Percentiles rank a stretch among this genome's conserved stretches.
These are phyloP conservation scores for Sporisorium reilianum DNA, from an alignment of 1,284 basidiomycete genomes.

Conservation along the genomic window DNA sequence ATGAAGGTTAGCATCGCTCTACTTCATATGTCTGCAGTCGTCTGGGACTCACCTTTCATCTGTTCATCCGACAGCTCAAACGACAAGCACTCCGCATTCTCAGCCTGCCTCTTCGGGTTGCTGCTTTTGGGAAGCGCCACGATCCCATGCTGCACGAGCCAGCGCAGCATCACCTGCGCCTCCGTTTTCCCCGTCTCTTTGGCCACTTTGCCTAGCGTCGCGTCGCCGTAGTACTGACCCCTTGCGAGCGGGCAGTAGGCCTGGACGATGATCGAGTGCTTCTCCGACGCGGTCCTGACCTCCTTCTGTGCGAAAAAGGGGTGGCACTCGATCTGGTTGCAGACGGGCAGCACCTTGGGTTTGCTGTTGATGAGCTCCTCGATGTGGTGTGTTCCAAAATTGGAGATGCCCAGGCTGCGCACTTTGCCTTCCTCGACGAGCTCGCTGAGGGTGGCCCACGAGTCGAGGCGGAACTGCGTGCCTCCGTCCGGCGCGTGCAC, in stretches of 20 bases:
- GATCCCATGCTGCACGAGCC: constrained; percentile 77
- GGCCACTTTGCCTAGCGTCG: constrained; percentile 45
- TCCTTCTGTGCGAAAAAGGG: constrained; percentile 73
- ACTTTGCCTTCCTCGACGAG: constrained; percentile 56
- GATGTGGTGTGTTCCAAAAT: constrained; percentile 55
- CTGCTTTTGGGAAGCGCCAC: constrained; percentile 54
- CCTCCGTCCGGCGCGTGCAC: constrained; percentile 57
- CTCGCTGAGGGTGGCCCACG: constrained; percentile 57
- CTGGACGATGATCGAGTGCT: constrained; percentile 79
- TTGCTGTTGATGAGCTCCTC: constrained; percentile 50
- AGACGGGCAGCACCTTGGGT: constrained; percentile 51
- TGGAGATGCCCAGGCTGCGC: constrained; percentile 75
- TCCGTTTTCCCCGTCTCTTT: constrained; percentile 75
- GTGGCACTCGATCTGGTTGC: constrained; percentile 62
- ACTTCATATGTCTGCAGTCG: too few species aligned
- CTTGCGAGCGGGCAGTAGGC: constrained; percentile 89
- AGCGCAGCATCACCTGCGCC: constrained; percentile 80
- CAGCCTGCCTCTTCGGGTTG: constrained; percentile 78
- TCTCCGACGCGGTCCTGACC: constrained; percentile 77
- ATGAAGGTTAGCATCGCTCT: not conserved
- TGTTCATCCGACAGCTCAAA: constrained; percentile 78
- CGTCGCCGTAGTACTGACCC: constrained; percentile 72
- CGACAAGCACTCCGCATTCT: constrained; percentile 79
- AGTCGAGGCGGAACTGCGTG: constrained; percentile 69
- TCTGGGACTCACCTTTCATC: constrained; percentile 70